phyloP scores from a whole-genome alignment of 73 alveolate genomes.

The Tetrahymena borealis region DNA sequence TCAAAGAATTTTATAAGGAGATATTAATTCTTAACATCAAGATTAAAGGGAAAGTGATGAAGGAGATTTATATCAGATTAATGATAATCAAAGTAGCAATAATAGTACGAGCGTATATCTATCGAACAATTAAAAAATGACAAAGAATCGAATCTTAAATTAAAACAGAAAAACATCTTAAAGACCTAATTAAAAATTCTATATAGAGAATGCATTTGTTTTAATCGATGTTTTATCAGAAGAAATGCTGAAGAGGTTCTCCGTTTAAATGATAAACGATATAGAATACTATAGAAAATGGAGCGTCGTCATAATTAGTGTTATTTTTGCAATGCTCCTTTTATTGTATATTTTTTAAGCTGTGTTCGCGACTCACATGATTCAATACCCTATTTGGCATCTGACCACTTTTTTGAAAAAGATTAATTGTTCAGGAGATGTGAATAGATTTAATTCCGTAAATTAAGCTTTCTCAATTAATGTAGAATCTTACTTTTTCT shows the following conservation, averaged over 20 bases:
- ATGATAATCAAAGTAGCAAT: not conserved
- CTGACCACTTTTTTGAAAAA: not conserved
- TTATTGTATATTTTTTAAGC: not conserved
- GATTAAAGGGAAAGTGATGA: not conserved
- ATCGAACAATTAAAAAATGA: no score
- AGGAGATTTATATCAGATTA: not conserved
- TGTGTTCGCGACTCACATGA: not conserved
- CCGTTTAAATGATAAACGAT: not conserved
- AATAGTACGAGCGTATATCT: not conserved
- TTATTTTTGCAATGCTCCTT: not conserved
- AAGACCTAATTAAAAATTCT: not conserved
- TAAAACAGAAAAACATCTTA: not conserved
- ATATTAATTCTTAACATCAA: not conserved
- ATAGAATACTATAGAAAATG: not conserved
- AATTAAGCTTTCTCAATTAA: not conserved
- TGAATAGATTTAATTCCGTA: not conserved
- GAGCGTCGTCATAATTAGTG: not conserved
- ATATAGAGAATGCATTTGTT: not conserved
- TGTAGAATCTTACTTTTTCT: not conserved
- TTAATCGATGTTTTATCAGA: not conserved
- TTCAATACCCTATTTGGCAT: not conserved
- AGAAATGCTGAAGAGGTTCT: not conserved
- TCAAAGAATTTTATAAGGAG: not conserved
- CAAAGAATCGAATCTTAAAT: no score
- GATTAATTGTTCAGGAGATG: not conserved